Base-by-base conservation (phyloP, 768 basidiomycete genomes). In the Clavulina sp. region DNA sequence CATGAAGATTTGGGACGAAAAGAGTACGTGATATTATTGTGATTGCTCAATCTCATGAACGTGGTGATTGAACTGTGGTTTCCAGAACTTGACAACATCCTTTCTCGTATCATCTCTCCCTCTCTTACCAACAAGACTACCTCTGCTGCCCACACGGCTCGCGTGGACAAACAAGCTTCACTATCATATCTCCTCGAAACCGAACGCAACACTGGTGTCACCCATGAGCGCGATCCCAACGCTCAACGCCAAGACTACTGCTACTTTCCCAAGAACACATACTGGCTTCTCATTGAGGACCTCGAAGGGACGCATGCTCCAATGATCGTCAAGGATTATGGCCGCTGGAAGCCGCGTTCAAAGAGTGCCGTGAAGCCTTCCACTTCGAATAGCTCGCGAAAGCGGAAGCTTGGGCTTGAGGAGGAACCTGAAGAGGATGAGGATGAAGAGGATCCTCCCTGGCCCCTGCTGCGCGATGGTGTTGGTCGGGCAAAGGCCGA, bases 221-320 rank as follows among this genome's bases (percentile, higher is more conserved):
- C 79, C 1, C 80, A 77, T 18, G 95, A 99, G 68, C 84, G 93
- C 43, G 95, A 99, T 66, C 81, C 87, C 1, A 80, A 76, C 19
- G 84, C 91, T 56, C 85, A 77, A 56, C 78, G 91, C 48, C 80
- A 83, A 56, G 89, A 92, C 64, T 87, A 78, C 61, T 76, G 74
- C 52, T 99, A 97, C 63, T 97, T 97, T 64, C 66, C 75, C 18
- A 76, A 78, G 38, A 71, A 72, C 38, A 76, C 73, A 49, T 80
- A 74, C 61, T 96, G 88, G 62, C 73, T 96, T 41, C 73, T 97
- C 41, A 75, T 96, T n/a, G 92, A 97, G 63, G 93, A 97, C 60
- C 73, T 88, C 52, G 75, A 73, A 3, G 77, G 81, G 50, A 81
- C 88, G 58, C 70, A 91, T 36, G 81, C 88, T 13, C 86, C 95